Evolutionary conservation across 1,284 basidiomycete genomes (phyloP).

Genomic region (Gomphus sp.): DNA sequence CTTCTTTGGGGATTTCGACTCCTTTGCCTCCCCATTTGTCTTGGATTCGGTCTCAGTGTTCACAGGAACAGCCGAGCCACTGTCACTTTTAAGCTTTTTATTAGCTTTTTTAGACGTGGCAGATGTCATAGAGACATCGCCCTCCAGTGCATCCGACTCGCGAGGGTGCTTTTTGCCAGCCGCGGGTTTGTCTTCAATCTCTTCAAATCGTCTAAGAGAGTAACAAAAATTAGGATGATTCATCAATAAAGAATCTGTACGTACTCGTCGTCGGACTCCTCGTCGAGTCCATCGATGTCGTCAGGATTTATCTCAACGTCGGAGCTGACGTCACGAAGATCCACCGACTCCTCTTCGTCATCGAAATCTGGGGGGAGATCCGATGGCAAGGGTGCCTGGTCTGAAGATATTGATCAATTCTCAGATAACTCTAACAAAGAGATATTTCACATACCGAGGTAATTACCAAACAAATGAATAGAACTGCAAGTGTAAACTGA

Average conservation of each 20-base stretch:
- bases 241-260: constrained; percentile 13
- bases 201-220: constrained; percentile 52
- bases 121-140: constrained; percentile 30
- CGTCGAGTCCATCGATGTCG: constrained; percentile 42
- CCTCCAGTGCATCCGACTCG: constrained; percentile 39
- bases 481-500: constrained; percentile 2
- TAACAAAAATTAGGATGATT: not conserved
- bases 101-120: constrained; percentile 61
- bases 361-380: constrained; percentile 40
- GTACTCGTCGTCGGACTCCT: constrained; percentile 40
- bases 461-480: constrained; percentile 12
- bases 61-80: constrained; percentile 43
- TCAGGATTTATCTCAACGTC: constrained; percentile 62
- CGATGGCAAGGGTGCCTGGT: constrained; percentile 40
- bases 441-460: constrained; percentile 24
- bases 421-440: not conserved
- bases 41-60: constrained; percentile 21
- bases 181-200: constrained; percentile 21
- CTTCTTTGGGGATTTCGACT: constrained; percentile 26
- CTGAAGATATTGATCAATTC: constrained; percentile 20
- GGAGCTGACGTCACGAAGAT: constrained; percentile 64
- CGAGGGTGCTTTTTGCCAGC: constrained; percentile 49
- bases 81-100: constrained; percentile 67
- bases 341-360: constrained; percentile 51
- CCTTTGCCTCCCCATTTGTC: constrained; percentile 23